Percentiles rank a stretch among this genome's conserved stretches.
These are phyloP conservation scores for Priceomyces haplophilus DNA, from an alignment of 805 yeast genomes.

Conservation along the genomic window DNA sequence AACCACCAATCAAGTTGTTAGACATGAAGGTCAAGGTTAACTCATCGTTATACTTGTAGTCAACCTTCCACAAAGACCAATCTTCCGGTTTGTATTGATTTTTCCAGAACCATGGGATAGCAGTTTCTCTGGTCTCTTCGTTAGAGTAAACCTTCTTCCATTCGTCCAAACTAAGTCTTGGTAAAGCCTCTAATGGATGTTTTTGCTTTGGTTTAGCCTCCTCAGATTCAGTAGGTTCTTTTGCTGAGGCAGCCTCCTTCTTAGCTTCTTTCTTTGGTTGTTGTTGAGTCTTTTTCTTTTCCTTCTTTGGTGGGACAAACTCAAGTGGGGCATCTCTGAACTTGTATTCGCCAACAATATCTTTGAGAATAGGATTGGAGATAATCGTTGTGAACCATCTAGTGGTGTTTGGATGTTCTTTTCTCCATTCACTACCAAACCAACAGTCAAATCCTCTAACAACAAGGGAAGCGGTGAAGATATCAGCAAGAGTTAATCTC, in stretches of 20 bases:
- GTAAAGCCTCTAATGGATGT: slow-evolving; percentile 84
- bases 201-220: slow-evolving; percentile 72
- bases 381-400: slow-evolving; percentile 70
- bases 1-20: slow-evolving; percentile 96
- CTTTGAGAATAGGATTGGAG: slow-evolving; percentile 44
- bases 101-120: slow-evolving; percentile 97
- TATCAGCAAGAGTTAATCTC: slow-evolving; percentile 53
- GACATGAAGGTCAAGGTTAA: slow-evolving; percentile 97
- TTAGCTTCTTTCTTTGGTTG: slow-evolving; percentile 24
- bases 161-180: slow-evolving; percentile 72
- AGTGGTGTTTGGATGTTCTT: slow-evolving; percentile 55
- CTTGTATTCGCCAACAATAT: slow-evolving; percentile 49
- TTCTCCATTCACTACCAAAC: slow-evolving; percentile 66
- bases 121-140: slow-evolving; percentile 91
- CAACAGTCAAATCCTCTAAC: slow-evolving; percentile 55
- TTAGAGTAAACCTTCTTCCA: slow-evolving; percentile 97
- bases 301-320: slow-evolving; percentile 71
- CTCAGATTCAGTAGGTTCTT: too few relatives aligned
- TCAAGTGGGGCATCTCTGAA: slow-evolving; percentile 66
- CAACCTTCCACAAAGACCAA: slow-evolving; percentile 94
- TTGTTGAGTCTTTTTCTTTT: slow-evolving; percentile 51
- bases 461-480: slow-evolving; percentile 48
- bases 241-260: slow-evolving; percentile 29
- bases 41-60: slow-evolving; percentile 97
- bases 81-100: slow-evolving; percentile 86